Evolutionary conservation across 2,329 filamentous ascomycete genomes (phyloP).

Genomic region (Metarhizium humberi): DNA sequence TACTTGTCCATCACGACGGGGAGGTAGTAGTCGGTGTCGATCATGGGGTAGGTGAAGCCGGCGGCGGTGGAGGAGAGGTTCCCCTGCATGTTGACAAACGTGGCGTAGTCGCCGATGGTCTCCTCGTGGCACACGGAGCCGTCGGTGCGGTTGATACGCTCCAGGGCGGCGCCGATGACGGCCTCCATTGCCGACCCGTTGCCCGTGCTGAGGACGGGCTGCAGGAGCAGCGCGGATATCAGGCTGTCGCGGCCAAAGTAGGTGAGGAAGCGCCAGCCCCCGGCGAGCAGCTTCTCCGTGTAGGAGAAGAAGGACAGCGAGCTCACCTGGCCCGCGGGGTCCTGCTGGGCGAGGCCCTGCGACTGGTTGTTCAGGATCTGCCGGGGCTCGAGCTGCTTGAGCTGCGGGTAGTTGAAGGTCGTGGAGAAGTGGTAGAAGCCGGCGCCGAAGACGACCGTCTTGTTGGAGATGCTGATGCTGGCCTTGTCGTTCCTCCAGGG

Average conservation of each 20-base stretch:
- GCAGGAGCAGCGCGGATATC: slow-evolving; percentile 48
- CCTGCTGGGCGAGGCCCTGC: slow-evolving; percentile 32
- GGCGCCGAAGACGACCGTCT: slow-evolving; percentile 35
- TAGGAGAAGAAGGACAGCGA: slow-evolving; percentile 57
- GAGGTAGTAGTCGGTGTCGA: too few relatives aligned
- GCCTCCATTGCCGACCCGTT: slow-evolving; percentile 49
- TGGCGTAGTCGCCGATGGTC: slow-evolving; percentile 56
- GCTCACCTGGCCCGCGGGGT: slow-evolving; percentile 32
- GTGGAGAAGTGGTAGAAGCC: slow-evolving; percentile 51
- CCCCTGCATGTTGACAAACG: slow-evolving; percentile 45
- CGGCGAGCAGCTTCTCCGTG: slow-evolving; percentile 51
- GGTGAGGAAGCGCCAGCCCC: slow-evolving; percentile 56
- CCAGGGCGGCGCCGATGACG: slow-evolving; percentile 49
- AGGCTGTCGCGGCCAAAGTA: slow-evolving; percentile 60
- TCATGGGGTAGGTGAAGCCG: too few relatives aligned
- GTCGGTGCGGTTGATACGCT: slow-evolving; percentile 50
- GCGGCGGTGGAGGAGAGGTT: too few relatives aligned
- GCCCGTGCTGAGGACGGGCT: slow-evolving; percentile 47
- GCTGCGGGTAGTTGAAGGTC: slow-evolving; percentile 51
- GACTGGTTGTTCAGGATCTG: slow-evolving; percentile 42
- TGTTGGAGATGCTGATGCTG: slow-evolving; percentile 29
- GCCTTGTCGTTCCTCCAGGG: slow-evolving; percentile 19
- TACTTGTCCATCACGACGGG: too few relatives aligned
- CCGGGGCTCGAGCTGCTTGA: slow-evolving; percentile 38
- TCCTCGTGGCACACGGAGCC: slow-evolving; percentile 57